Evolutionary conservation across 208 protist species (phyloP).

Genomic region (Crithidia fasciculata): DNA sequence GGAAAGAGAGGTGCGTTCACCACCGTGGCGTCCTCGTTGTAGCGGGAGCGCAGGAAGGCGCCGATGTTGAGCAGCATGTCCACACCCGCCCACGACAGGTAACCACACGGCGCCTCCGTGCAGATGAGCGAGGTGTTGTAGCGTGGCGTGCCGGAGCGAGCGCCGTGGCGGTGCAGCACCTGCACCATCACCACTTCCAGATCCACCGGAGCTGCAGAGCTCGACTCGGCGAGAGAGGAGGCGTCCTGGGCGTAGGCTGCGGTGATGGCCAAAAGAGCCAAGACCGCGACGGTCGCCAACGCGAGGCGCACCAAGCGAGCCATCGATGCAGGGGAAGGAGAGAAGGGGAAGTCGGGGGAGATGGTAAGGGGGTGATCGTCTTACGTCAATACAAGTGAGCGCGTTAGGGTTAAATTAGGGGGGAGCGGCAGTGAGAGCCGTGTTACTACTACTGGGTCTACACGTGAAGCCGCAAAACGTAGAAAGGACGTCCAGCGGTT

Average conservation of each 20-base stretch:
- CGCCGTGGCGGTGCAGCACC: conserved; percentile 66
- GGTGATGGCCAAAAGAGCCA: conserved; percentile 23
- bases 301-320: conserved; percentile 25
- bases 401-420: no score
- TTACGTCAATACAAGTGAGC: no score
- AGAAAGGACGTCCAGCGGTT: conserved; percentile 15
- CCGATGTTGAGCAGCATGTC: conserved; percentile 53
- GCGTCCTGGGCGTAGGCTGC: conserved; percentile 1
- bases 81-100: conserved; percentile 45
- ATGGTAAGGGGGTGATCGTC: neutral
- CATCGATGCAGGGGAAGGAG: conserved; percentile 18
- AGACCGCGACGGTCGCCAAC: conserved; percentile 8
- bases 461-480: neutral
- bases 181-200: conserved; percentile 39
- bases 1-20: conserved; percentile 38
- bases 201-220: neutral
- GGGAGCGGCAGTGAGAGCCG: no score
- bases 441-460: no score
- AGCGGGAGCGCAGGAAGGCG: conserved; percentile 42
- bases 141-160: conserved; percentile 27
- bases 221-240: neutral
- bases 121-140: conserved; percentile 50
- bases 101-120: conserved; percentile 48
- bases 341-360: neutral
- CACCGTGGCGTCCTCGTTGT: conserved; percentile 39